Evolutionary conservation across 805 yeast genomes (phyloP).

Genomic region (Cyberlindnera japonica): DNA sequence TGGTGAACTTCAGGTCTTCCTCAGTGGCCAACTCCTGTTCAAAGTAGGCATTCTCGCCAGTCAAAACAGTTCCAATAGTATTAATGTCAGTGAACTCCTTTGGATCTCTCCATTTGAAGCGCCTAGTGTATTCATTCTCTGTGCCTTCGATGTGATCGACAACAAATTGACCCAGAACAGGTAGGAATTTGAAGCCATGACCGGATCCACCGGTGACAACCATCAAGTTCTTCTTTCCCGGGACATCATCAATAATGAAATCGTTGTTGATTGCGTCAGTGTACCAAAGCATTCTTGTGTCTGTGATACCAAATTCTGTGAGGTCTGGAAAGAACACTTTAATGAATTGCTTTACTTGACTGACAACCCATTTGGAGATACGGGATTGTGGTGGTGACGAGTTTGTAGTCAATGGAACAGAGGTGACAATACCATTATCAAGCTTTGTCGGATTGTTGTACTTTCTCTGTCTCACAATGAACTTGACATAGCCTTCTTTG

Average conservation of each 20-base stretch:
- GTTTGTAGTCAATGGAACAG: conserved; percentile 31
- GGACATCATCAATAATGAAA: conserved; percentile 28
- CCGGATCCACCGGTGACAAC: conserved; percentile 37
- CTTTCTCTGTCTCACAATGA: conserved; percentile 35
- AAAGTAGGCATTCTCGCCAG: conserved; percentile 32
- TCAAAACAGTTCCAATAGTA: conserved; percentile 15
- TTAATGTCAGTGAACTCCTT: conserved; percentile 27
- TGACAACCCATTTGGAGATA: conserved; percentile 28
- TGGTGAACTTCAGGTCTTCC: conserved; percentile 19
- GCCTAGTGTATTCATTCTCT: conserved; percentile 29
- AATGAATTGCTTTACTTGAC: conserved; percentile 23
- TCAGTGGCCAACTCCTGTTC: conserved; percentile 20
- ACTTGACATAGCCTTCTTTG: conserved; percentile 33
- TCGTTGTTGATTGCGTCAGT: conserved; percentile 34
- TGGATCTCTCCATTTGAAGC: conserved; percentile 34
- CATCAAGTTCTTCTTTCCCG: conserved; percentile 26
- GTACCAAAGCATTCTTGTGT: conserved; percentile 36
- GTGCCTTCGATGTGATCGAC: conserved; percentile 32
- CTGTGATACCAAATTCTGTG: conserved; percentile 16
- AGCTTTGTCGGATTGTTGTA: conserved; percentile 30
- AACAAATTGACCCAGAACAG: conserved; percentile 31
- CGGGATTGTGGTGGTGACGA: conserved; percentile 21
- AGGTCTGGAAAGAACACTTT: conserved; percentile 21
- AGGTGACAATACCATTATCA: conserved; percentile 25
- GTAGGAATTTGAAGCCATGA: conserved; percentile 35